Evolutionary conservation across 2,329 filamentous ascomycete species (phyloP).

Genomic region (Paradendryphiella salina): DNA sequence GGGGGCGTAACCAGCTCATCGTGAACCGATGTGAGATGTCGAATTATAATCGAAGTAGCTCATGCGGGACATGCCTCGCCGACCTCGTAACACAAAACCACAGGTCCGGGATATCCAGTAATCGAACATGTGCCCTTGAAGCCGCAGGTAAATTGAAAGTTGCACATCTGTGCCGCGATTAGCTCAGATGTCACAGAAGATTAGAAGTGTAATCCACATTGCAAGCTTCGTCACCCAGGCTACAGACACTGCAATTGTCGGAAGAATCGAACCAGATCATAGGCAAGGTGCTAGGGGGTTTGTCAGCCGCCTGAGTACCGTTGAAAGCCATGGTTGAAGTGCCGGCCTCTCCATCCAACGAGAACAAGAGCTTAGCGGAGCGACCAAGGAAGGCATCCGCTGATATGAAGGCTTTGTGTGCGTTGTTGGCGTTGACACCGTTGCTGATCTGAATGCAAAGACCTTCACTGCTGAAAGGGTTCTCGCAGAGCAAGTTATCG

Average conservation of each 20-base stretch:
- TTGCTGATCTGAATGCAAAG: background rate
- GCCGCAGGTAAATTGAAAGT: background rate
- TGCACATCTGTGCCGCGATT: slow-evolving; percentile 5
- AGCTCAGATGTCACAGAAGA: background rate
- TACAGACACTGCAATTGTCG: slow-evolving; percentile 5
- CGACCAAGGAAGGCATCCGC: background rate
- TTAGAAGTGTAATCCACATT: background rate
- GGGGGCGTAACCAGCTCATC: background rate
- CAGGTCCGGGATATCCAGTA: too few relatives aligned
- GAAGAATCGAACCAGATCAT: background rate
- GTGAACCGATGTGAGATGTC: too few relatives aligned
- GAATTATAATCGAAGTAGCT: too few relatives aligned
- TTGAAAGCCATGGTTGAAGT: too few relatives aligned
- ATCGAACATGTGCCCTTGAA: too few relatives aligned
- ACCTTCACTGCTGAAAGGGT: background rate
- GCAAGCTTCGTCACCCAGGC: background rate
- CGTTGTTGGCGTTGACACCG: background rate
- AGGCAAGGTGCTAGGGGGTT: too few relatives aligned
- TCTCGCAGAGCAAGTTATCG: background rate
- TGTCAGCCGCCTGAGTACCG: too few relatives aligned
- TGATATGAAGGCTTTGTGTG: background rate
- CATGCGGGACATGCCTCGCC: too few relatives aligned
- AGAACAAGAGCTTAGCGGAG: background rate
- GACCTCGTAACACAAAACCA: too few relatives aligned
- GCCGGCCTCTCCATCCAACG: background rate